These are phyloP conservation scores for Butyriboletus appendiculatus DNA, from an alignment of 1,284 basidiomycete species.

Conservation along the genomic window DNA sequence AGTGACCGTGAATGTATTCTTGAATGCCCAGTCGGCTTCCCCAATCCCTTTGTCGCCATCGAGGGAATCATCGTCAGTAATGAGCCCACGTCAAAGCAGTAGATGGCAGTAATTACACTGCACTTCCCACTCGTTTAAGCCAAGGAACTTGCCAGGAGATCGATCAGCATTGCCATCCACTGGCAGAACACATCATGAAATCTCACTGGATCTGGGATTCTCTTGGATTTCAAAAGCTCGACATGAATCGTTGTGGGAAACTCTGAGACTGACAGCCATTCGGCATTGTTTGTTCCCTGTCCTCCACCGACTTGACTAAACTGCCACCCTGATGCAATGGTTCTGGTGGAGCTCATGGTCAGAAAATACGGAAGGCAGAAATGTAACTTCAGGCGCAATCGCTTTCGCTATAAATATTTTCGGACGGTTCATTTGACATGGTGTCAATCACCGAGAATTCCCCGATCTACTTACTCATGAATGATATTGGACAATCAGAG, in stretches of 20 bases:
- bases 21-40: conserved; percentile 86
- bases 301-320: conserved; percentile 71
- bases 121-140: conserved; percentile 83
- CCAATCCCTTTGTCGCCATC: conserved; percentile 67
- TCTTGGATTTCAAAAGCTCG: conserved; percentile 70
- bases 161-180: conserved; percentile 2
- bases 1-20: conserved; percentile 59
- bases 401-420: conserved; percentile 6
- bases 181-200: conserved; percentile 6
- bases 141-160: conserved; percentile 53
- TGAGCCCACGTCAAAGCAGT: conserved; percentile 13
- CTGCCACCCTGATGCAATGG: conserved; percentile 50
- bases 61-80: not conserved
- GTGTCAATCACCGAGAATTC: conserved; percentile 3
- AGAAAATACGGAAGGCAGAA: not conserved
- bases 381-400: not conserved
- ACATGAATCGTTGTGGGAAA: conserved; percentile 87
- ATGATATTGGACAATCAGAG: not conserved
- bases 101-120: conserved; percentile 58
- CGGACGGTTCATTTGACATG: not conserved
- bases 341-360: conserved; percentile 30
- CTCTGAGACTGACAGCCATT: conserved; percentile 62
- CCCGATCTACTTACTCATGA: not conserved
- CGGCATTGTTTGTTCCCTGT: conserved; percentile 55
- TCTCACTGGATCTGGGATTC: conserved; percentile 79